A percentile compares a stretch with the other conserved stretches of the same genome.
phyloP scores from a whole-genome alignment of 2,329 filamentous ascomycete genomes.

The Neofusicoccum sp. region DNA sequence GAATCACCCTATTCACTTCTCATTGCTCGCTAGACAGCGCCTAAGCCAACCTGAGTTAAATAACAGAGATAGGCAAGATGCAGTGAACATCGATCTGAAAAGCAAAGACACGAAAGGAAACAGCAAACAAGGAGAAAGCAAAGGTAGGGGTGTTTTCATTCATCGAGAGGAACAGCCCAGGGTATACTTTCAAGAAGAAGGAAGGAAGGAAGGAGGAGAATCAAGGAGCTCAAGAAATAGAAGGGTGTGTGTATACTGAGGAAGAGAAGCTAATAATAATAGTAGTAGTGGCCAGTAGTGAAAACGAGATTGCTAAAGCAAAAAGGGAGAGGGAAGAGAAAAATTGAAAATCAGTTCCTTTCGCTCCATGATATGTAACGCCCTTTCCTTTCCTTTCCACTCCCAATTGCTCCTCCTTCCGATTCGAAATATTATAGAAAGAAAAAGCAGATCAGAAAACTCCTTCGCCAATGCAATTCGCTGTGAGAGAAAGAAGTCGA shows the following conservation, averaged over 20 bases:
- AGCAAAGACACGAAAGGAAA: neutral
- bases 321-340: no score
- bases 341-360: no score
- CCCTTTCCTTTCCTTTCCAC: neutral
- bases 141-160: no score
- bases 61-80: no score
- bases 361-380: no score
- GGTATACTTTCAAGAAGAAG: neutral
- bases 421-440: neutral
- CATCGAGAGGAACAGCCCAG: neutral
- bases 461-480: slow-evolving; percentile 13
- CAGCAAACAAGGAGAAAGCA: neutral
- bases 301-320: neutral
- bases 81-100: no score
- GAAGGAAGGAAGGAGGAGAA: neutral
- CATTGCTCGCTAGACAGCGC: no score
- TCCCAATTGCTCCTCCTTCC: neutral
- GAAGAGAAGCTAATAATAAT: no score
- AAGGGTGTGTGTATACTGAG: no score
- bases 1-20: no score
- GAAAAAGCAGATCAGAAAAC: neutral
- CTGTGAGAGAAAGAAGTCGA: slow-evolving; percentile 2
- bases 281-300: neutral
- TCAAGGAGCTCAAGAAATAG: neutral
- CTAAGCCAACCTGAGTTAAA: no score